These are phyloP conservation scores for Penicillium lividum DNA, from an alignment of 495 filamentous ascomycete species.

Conservation along the genomic window DNA sequence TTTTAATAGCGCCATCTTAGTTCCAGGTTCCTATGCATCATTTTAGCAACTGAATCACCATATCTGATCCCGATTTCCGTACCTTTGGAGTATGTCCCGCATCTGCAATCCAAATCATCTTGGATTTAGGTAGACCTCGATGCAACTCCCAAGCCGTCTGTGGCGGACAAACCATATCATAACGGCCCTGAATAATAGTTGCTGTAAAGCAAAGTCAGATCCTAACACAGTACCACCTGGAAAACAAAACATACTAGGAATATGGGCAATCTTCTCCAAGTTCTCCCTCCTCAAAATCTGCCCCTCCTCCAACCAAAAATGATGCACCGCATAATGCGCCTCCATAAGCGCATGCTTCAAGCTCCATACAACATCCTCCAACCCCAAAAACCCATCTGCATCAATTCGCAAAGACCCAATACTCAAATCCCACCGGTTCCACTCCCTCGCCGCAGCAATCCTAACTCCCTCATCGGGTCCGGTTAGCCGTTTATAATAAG, in stretches of 20 bases:
- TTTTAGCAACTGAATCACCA: slow-evolving; percentile 2
- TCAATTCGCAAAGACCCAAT: slow-evolving; percentile 30
- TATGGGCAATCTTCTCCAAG: slow-evolving; percentile 39
- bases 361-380: slow-evolving; percentile 38
- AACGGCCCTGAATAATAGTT: slow-evolving; percentile 45
- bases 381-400: slow-evolving; percentile 17
- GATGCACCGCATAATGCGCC: slow-evolving; percentile 41
- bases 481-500: slow-evolving; percentile 38
- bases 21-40: slow-evolving; percentile 18
- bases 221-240: background rate
- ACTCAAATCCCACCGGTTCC: slow-evolving; percentile 41
- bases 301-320: slow-evolving; percentile 37
- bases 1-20: slow-evolving; percentile 17
- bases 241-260: slow-evolving; percentile 30
- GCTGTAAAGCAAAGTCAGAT: slow-evolving; percentile 5
- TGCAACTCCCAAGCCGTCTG: slow-evolving; percentile 44
- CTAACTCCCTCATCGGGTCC: slow-evolving; percentile 2
- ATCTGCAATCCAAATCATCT: slow-evolving; percentile 35
- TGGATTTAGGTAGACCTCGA: slow-evolving; percentile 36
- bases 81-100: slow-evolving; percentile 36
- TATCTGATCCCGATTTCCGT: background rate
- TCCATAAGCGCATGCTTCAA: slow-evolving; percentile 41
- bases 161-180: slow-evolving; percentile 46
- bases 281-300: slow-evolving; percentile 36
- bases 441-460: slow-evolving; percentile 24